Evolutionary conservation across 2,329 filamentous ascomycete genomes (phyloP).

Genomic region (Fusarium ambrosium): DNA sequence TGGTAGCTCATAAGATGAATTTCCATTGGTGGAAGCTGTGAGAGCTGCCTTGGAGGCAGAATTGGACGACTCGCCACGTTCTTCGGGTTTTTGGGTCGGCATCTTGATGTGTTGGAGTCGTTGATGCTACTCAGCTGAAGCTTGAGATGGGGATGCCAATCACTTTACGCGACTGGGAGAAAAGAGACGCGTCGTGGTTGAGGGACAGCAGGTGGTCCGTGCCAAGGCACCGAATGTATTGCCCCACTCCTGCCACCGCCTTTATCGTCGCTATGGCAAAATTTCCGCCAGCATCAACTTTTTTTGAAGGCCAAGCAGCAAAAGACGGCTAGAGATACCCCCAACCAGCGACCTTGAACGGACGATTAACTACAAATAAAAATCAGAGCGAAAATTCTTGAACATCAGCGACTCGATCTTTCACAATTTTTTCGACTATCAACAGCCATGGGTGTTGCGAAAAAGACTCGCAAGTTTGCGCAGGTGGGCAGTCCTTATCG

Average conservation of each 20-base stretch:
- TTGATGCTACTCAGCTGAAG: constrained; percentile 33
- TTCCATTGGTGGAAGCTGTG: constrained; percentile 63
- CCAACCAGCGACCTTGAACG: constrained; percentile 8
- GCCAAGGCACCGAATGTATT: constrained; percentile 23
- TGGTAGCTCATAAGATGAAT: constrained; percentile 79
- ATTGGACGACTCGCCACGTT: constrained; percentile 72
- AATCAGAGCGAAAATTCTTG: not conserved
- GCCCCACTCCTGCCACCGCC: constrained; percentile 47
- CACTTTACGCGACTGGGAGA: constrained; percentile 55
- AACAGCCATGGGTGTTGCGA: constrained; percentile 82
- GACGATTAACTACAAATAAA: not conserved
- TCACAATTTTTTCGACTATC: not conserved
- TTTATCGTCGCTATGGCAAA: constrained; percentile 46
- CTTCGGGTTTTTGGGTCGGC: constrained; percentile 64
- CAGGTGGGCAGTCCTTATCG: constrained; percentile 59
- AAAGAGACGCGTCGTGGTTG: constrained; percentile 51
- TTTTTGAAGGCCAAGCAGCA: constrained; percentile 38
- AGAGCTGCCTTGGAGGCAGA: constrained; percentile 70
- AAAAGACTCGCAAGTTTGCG: constrained; percentile 93
- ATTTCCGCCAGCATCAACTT: constrained; percentile 43
- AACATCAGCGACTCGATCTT: not conserved
- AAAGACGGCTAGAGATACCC: constrained; percentile 22
- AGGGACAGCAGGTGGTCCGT: constrained; percentile 43
- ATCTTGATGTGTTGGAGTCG: constrained; percentile 52
- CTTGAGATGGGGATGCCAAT: constrained; percentile 38